phyloP scores from a whole-genome alignment of 768 basidiomycete genomes.

The Lactifluus echinatus region DNA sequence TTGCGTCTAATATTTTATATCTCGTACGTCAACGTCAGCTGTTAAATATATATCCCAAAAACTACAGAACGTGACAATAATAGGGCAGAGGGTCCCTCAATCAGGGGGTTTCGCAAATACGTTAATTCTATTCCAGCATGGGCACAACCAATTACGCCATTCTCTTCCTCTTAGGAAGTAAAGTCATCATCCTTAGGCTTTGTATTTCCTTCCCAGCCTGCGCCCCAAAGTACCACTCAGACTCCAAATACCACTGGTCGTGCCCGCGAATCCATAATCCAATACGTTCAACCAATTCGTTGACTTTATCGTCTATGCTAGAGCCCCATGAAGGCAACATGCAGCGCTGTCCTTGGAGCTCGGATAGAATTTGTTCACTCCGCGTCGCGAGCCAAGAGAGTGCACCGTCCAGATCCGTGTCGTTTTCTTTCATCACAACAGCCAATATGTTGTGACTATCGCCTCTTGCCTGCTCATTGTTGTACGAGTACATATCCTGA shows the following conservation, averaged over 20 bases:
- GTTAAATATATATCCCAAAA: too few species aligned
- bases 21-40: too few species aligned
- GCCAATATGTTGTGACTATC: slow-evolving; percentile 36
- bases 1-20: too few species aligned
- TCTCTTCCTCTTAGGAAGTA: neutral
- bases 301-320: slow-evolving; percentile 28
- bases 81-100: too few species aligned
- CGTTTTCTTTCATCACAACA: slow-evolving; percentile 32
- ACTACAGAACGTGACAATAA: too few species aligned
- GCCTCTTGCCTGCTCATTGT: slow-evolving; percentile 33
- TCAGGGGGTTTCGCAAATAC: too few species aligned
- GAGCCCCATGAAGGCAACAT: slow-evolving; percentile 31
- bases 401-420: slow-evolving; percentile 30
- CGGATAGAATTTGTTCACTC: slow-evolving; percentile 23
- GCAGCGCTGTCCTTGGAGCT: slow-evolving; percentile 27
- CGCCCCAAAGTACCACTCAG: slow-evolving; percentile 28
- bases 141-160: neutral
- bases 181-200: neutral
- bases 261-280: slow-evolving; percentile 32
- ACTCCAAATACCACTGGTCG: slow-evolving; percentile 31
- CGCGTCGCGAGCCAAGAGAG: slow-evolving; percentile 29
- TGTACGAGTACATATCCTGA: slow-evolving; percentile 36
- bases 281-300: slow-evolving; percentile 31
- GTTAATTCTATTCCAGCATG: too few species aligned
- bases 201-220: slow-evolving; percentile 25